Evolutionary conservation across 192 early-diverging fungal species (phyloP), one percentile per base, ranked within the genome.

Genomic region (Pecoramyces ruminantium): DNA sequence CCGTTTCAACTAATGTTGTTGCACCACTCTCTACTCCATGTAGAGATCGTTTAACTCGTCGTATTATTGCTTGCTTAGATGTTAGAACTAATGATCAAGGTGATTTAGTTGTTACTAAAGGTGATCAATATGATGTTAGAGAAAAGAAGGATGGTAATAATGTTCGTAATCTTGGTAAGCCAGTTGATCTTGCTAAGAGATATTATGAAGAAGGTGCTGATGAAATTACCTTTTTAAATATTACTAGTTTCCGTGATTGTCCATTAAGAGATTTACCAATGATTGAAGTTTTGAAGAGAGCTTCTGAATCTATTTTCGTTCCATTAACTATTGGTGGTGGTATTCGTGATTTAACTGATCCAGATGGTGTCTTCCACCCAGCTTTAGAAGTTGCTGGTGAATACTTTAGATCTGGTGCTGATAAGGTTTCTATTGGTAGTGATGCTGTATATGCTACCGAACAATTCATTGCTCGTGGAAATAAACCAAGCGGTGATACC

Each of bases 361-460:
- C 96, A 30, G 93, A 94, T 82, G 82, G 87, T 15, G 84, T 88
- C 28, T 78, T 90, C 30, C 92, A 92, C 85, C 87, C 96, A 0
- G 98, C 98, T 0, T 88, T 98, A 16, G 91, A 97, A n/a, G 98
- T 99, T n/a, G 98, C 96, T 9, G 95, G 95, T 39, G 96, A 95
- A 86, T 99, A 99, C 84, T 99, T 99, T 88, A 89, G 98, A 25
- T 97, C 95, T 21, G 98, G 98, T 11, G 98, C 98, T 4, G 98
- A 99, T 86, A 99, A 99, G 86, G 96, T 99, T 13, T 97, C 96
- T 25, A 99, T 99, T 83, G 98, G 98, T 29, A 95, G 95, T 79
- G 98, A 99, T 87, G 98, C 98, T n/a, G 98, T 99, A 12, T 98
- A 96, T 85, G 95, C 95, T 4, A 94, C 96, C 9, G 97, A 99